Evolutionary conservation across 371 early-diverging fungal genomes (phyloP), one percentile per base, ranked within the genome.

Genomic region (Mortierella sp.): DNA sequence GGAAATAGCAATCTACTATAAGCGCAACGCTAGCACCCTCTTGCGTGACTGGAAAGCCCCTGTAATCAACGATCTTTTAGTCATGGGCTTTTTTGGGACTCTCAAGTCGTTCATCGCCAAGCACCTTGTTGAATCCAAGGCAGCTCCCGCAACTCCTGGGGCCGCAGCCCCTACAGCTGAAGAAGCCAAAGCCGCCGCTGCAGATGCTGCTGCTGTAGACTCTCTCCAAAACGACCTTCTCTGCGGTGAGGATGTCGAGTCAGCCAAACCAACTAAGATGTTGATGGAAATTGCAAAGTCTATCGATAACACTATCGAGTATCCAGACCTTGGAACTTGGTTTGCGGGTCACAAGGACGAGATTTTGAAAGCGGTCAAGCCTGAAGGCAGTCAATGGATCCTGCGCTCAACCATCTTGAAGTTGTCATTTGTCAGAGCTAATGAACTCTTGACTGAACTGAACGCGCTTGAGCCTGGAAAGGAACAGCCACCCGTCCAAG

Each of bases 211-310:
- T 0, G 81, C 81, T n/a, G 81, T 80, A 0, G 81, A 80, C 32
- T 80, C 81, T 1, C 81, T 80, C 50, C 81, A 80, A 40, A 80
- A 80, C 33, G 81, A 80, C 50, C 72, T 80, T 16, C 66, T 80
- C 38, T 80, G 81, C 28, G 81, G 81, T 28, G 81, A 80, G 43
- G 81, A 80, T 40, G 81, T 80, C 8, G 81, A 80, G 63, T 80
- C 81, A 3, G 81, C 81, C 55, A 80, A 80, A 69, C 81, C 81
- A 1, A 80, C 81, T n/a, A 80, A 80, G 67, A 80, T 74, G 81
- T 28, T 80, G 63, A 80, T 80, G 81, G 81, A 80, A 0, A 80
- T 80, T 65, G 81, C 81, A 21, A 80, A 80, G 62, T 13, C 69
- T 0, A 69, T 80, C 22, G 81, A 80, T 66, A 65, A 28, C 5